Evolutionary conservation across 768 basidiomycete species (phyloP).

Genomic region (Mycena alexandri): DNA sequence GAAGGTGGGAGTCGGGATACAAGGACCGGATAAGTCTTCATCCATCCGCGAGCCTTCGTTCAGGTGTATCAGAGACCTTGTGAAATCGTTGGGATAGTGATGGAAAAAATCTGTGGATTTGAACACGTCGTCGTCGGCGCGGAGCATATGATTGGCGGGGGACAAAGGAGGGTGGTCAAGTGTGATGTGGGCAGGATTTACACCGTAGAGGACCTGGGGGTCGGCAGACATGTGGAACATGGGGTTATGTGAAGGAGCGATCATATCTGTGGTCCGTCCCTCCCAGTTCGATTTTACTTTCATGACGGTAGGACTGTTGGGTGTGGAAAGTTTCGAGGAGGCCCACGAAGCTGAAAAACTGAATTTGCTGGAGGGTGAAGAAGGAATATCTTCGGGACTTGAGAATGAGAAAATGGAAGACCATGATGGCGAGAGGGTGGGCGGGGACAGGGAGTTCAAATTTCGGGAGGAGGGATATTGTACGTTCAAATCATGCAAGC

Average conservation of each 20-base stretch:
- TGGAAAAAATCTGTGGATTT: slow-evolving; percentile 4
- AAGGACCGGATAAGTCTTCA: not conserved
- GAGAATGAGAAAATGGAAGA: slow-evolving; percentile 26
- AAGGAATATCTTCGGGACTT: not conserved
- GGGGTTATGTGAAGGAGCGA: slow-evolving; percentile 4
- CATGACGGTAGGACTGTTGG: slow-evolving; percentile 17
- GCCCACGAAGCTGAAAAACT: slow-evolving; percentile 14
- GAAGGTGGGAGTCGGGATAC: not conserved
- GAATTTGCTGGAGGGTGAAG: slow-evolving; percentile 13
- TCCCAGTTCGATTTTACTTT: slow-evolving; percentile 6
- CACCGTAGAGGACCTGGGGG: not conserved
- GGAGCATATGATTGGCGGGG: not conserved
- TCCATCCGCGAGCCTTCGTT: not conserved
- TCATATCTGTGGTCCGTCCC: slow-evolving; percentile 1
- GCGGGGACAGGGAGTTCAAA: slow-evolving; percentile 16
- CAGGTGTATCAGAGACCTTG: slow-evolving; percentile 11
- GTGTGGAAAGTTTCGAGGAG: slow-evolving; percentile 11
- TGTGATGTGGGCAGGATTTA: slow-evolving; percentile 27
- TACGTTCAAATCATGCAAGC: slow-evolving; percentile 27
- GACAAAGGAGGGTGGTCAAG: slow-evolving; percentile 1
- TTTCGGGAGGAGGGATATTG: slow-evolving; percentile 26
- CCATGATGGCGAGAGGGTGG: slow-evolving; percentile 24
- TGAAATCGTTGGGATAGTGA: slow-evolving; percentile 10
- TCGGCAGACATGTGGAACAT: slow-evolving; percentile 2
- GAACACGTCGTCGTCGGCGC: slow-evolving; percentile 18